These are phyloP conservation scores for Acanthamoeba royreba DNA, from an alignment of 208 protist genomes.

Conservation along the genomic window DNA sequence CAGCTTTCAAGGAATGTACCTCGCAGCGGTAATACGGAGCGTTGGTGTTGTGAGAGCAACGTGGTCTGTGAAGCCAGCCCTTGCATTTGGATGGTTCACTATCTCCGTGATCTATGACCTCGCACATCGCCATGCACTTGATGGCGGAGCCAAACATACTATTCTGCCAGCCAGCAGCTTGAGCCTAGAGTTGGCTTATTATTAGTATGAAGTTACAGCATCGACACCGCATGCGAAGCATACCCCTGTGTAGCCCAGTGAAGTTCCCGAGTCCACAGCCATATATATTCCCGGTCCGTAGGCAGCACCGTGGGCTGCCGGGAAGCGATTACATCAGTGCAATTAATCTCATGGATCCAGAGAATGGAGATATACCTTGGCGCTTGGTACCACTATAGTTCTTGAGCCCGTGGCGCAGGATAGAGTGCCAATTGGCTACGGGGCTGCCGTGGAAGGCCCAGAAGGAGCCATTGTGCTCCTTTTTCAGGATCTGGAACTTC, in stretches of 20 bases:
- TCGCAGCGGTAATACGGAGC: neutral
- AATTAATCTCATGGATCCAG: neutral
- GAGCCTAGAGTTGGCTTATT: neutral
- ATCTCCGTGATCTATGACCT: neutral
- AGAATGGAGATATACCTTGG: neutral
- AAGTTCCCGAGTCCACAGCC: neutral
- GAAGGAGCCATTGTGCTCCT: constrained; percentile 47
- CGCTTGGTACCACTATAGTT: constrained; percentile 31
- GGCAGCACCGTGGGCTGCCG: neutral
- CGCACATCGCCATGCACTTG: constrained; percentile 25
- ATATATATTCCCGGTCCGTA: neutral
- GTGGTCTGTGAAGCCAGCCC: neutral
- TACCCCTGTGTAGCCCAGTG: neutral
- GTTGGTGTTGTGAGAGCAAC: neutral
- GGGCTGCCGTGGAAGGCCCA: constrained; percentile 69
- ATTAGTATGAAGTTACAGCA: neutral
- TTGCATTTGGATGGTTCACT: neutral
- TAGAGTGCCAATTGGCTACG: neutral
- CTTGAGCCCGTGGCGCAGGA: constrained; percentile 48
- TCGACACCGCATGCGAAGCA: neutral
- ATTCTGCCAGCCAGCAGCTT: neutral
- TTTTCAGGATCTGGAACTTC: neutral
- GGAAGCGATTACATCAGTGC: neutral
- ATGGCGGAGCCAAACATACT: neutral
- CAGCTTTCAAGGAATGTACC: neutral